Conservation (phyloP, 352 stramenopile genomes). For the Elongisporangium undulatum region DNA sequence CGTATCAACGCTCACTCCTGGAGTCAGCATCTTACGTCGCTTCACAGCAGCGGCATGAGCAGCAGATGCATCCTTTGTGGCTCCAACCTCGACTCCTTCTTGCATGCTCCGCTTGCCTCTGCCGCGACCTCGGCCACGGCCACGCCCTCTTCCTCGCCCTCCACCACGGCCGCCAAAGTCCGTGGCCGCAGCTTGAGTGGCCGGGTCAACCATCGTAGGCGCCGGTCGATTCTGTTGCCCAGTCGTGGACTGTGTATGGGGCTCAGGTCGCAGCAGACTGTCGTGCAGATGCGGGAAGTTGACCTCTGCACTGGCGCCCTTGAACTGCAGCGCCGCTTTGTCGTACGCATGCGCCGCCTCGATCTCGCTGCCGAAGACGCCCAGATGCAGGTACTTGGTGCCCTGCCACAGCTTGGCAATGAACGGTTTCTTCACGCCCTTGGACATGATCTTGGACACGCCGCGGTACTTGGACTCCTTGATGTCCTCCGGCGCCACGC, state of each 20-base stretch:
- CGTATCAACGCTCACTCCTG: not conserved
- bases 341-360: conserved; percentile 81
- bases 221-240: not conserved
- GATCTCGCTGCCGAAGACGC: conserved; percentile 73
- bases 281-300: conserved; percentile 81
- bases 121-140: conserved; percentile 43
- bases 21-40: conserved; percentile 18
- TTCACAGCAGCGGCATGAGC: conserved; percentile 13
- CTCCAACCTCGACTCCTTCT: not conserved
- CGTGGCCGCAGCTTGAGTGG: too few species aligned
- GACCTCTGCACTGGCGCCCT: conserved; percentile 58
- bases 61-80: conserved; percentile 27
- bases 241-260: not conserved
- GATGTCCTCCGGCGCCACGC: conserved; percentile 31
- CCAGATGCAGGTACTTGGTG: conserved; percentile 60
- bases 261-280: conserved; percentile 44
- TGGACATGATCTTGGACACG: conserved; percentile 76
- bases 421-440: conserved; percentile 80
- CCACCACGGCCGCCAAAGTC: conserved; percentile 21
- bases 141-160: conserved; percentile 21
- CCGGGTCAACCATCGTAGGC: not conserved
- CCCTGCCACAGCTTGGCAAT: conserved; percentile 67
- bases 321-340: conserved; percentile 64
- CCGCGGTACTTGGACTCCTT: conserved; percentile 77
- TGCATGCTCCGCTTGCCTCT: conserved; percentile 39